Percentiles rank a stretch among this genome's conserved stretches.
Evolutionary conservation across 2,329 filamentous ascomycete genomes (phyloP).

Genomic region (Endoconidiophora laricicola): DNA sequence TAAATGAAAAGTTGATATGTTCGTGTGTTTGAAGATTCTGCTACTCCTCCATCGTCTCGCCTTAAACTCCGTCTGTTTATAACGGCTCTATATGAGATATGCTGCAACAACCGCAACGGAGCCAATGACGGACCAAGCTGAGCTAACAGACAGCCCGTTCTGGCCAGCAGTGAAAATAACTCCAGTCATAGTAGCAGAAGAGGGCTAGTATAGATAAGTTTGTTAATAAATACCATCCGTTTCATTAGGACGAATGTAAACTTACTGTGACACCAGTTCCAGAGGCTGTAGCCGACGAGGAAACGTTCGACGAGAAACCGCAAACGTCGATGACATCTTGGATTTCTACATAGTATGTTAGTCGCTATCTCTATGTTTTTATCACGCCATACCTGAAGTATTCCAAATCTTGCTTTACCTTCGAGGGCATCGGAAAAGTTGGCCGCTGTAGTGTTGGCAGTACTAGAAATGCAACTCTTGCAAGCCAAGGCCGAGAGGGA

Average conservation of each 20-base stretch:
- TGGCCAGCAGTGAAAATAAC: slow-evolving; percentile 6
- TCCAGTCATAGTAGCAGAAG: not conserved
- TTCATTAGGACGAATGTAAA: not conserved
- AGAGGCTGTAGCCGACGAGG: not conserved
- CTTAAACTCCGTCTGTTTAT: too few species aligned
- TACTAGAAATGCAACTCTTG: slow-evolving; percentile 3
- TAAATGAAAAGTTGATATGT: too few species aligned
- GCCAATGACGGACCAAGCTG: not conserved
- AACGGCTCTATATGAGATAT: too few species aligned
- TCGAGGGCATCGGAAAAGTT: not conserved
- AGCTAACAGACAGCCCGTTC: not conserved
- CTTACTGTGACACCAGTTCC: slow-evolving; percentile 2
- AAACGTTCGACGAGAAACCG: not conserved
- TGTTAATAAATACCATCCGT: not conserved
- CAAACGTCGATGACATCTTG: slow-evolving; percentile 8
- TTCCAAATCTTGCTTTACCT: not conserved
- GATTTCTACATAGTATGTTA: not conserved
- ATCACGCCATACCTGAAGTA: not conserved
- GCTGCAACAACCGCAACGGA: not conserved
- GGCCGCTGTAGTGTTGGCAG: slow-evolving; percentile 1
- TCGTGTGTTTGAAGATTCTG: too few species aligned
- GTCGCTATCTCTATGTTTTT: not conserved
- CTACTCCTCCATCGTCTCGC: too few species aligned
- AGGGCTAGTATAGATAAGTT: not conserved
- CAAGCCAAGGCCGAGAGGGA: slow-evolving; percentile 6